Conservation (phyloP, 1,139 yeast genomes). For the Zygoascus meyerae region DNA sequence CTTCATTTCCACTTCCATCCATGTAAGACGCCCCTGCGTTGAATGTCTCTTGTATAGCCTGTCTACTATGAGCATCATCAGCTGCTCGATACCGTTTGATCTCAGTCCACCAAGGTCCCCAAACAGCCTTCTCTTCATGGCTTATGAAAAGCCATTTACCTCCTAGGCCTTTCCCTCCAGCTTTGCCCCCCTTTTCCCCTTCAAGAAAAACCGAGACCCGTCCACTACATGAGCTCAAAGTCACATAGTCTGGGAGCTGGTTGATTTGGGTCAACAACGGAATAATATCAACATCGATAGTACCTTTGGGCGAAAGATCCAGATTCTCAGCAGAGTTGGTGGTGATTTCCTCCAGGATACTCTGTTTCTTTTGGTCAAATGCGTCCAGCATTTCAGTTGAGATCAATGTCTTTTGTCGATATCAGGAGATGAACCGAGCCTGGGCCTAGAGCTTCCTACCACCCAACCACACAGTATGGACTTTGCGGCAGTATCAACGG, state of each 20-base stretch:
- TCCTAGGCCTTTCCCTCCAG: slow-evolving; percentile 82
- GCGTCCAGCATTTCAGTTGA: slow-evolving; percentile 6
- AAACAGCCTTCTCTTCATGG: slow-evolving; percentile 51
- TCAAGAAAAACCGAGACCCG: slow-evolving; percentile 75
- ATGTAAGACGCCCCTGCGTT: too few species aligned
- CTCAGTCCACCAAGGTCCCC: slow-evolving; percentile 44
- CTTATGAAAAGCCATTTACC: slow-evolving; percentile 84
- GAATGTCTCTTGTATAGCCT: slow-evolving; percentile 5
- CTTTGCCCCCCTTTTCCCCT: slow-evolving; percentile 44
- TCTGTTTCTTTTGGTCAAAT: slow-evolving; percentile 62
- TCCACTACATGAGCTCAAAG: slow-evolving; percentile 87
- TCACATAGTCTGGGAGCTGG: slow-evolving; percentile 59
- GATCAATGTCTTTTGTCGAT: too few species aligned
- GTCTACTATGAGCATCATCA: slow-evolving; percentile 2
- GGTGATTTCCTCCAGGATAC: slow-evolving; percentile 52
- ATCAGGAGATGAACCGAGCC: too few species aligned
- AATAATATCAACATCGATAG: slow-evolving; percentile 63
- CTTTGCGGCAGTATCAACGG: not conserved
- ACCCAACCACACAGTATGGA: slow-evolving; percentile 1
- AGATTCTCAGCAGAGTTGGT: slow-evolving; percentile 42
- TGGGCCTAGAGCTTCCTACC: not conserved
- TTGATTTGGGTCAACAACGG: slow-evolving; percentile 70
- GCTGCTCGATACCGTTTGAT: slow-evolving; percentile 9
- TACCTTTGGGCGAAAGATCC: slow-evolving; percentile 81
- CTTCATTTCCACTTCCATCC: not conserved